A percentile compares a stretch with the other conserved stretches of the same genome.
phyloP scores from a whole-genome alignment of 352 stramenopile species.

The Elongisporangium anandrum region DNA sequence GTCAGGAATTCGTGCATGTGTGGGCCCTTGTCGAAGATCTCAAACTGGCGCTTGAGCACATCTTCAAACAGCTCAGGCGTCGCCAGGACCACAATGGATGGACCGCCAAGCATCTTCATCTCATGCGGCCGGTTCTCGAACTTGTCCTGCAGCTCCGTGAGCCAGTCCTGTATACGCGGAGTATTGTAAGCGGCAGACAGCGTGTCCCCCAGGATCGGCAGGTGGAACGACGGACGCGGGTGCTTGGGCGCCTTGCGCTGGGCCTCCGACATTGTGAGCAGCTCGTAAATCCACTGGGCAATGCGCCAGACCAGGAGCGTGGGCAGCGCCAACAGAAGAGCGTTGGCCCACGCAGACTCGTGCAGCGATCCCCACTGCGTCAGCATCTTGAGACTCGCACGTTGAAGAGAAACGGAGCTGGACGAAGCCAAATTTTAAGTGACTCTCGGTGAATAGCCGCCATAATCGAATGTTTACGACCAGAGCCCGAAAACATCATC shows the following conservation, averaged over 20 bases:
- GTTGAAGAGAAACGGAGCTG: background rate
- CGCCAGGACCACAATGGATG: conserved; percentile 36
- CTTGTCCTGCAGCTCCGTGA: conserved; percentile 41
- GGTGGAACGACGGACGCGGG: conserved; percentile 23
- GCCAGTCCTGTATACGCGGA: conserved; percentile 56
- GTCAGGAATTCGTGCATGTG: conserved; percentile 22
- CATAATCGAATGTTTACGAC: background rate
- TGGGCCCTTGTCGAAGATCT: conserved; percentile 65
- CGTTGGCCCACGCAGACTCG: background rate
- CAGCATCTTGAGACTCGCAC: background rate
- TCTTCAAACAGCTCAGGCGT: conserved; percentile 45
- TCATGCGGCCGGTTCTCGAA: conserved; percentile 37
- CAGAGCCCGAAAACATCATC: background rate
- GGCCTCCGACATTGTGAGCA: background rate
- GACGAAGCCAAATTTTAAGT: too few relatives aligned
- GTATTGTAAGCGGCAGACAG: conserved; percentile 30
- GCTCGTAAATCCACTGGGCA: background rate
- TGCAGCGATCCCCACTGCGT: background rate
- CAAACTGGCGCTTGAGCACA: conserved; percentile 53
- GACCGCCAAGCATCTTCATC: conserved; percentile 25
- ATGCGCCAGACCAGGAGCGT: background rate
- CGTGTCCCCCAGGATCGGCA: conserved; percentile 46
- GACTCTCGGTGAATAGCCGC: too few relatives aligned
- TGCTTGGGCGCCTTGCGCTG: conserved; percentile 7
- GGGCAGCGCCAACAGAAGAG: background rate